A percentile compares a stretch with the other conserved stretches of the same genome.
These are phyloP conservation scores for Thoreauomyces humboldtii DNA, from an alignment of 192 early-diverging fungal species.

Conservation along the genomic window DNA sequence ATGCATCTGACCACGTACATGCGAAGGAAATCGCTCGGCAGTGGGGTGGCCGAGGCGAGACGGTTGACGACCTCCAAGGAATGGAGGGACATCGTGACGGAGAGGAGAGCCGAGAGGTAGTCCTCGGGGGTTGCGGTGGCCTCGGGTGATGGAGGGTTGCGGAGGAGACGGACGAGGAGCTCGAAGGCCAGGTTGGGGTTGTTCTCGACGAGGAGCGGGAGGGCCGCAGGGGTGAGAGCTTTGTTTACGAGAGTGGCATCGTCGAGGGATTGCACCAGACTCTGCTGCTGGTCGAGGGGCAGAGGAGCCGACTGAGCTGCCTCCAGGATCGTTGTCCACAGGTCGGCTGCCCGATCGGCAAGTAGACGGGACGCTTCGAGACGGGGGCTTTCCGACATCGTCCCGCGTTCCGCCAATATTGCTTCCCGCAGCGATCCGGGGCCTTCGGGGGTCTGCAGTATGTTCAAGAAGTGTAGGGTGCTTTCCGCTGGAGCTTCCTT, in stretches of 20 bases:
- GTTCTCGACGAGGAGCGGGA: conserved; percentile 46
- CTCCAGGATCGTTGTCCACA: background rate
- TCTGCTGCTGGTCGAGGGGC: conserved; percentile 11
- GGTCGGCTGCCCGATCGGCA: background rate
- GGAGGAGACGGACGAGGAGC: conserved; percentile 27
- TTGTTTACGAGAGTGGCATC: background rate
- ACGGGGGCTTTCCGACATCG: too few species aligned
- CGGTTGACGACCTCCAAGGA: conserved; percentile 39
- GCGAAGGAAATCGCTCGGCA: conserved; percentile 27
- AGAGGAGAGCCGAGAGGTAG: conserved; percentile 21
- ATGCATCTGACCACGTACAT: conserved; percentile 28
- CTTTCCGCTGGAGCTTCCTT: background rate
- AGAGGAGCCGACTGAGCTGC: conserved; percentile 19
- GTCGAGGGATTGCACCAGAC: background rate
- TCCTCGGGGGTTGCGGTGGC: background rate
- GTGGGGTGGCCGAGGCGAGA: conserved; percentile 16
- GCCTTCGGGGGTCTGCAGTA: background rate
- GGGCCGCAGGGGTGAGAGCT: conserved; percentile 23
- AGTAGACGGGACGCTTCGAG: background rate
- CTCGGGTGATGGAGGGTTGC: background rate
- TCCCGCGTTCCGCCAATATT: too few species aligned
- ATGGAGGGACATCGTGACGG: conserved; percentile 28
- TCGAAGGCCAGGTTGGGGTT: conserved; percentile 44
- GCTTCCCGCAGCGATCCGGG: too few species aligned
- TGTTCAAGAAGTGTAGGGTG: background rate